Evolutionary conservation across 371 early-diverging fungal genomes (phyloP).

Genomic region (Rhizopus microsporus): DNA sequence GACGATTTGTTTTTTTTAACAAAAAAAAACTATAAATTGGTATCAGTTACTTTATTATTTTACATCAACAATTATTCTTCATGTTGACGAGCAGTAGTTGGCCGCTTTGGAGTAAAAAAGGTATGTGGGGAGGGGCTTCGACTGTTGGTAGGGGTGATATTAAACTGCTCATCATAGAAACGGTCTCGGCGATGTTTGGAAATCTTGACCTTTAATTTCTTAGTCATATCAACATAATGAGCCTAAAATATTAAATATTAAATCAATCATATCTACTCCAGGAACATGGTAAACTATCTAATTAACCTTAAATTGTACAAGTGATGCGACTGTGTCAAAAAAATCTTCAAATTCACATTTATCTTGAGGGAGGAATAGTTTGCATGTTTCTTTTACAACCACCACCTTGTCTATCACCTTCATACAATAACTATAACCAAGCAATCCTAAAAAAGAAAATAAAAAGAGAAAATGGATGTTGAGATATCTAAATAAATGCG

Average conservation of each 20-base stretch:
- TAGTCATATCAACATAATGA: conserved; percentile 12
- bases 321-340: conserved; percentile 8
- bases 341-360: conserved; percentile 12
- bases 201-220: conserved; percentile 11
- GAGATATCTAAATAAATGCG: conserved; percentile 4
- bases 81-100: conserved; percentile 5
- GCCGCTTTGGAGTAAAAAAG: conserved; percentile 8
- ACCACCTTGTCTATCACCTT: conserved; percentile 11
- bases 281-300: conserved; percentile 11
- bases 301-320: conserved; percentile 12
- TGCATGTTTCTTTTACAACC: conserved; percentile 7
- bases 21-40: conserved; percentile 3
- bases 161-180: conserved; percentile 8
- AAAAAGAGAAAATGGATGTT: conserved; percentile 5
- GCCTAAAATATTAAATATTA: conserved; percentile 14
- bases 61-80: conserved; percentile 4
- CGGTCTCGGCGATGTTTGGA: conserved; percentile 7
- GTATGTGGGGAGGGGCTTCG: conserved; percentile 8
- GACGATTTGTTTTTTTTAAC: conserved; percentile 8
- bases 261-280: conserved; percentile 10
- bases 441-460: conserved; percentile 7
- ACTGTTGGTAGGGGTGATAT: conserved; percentile 7
- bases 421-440: conserved; percentile 13
- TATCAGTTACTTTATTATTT: conserved; percentile 3
- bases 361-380: conserved; percentile 11